Evolutionary conservation across 2,329 filamentous ascomycete genomes (phyloP).

Genomic region (Aspergillus sp.): DNA sequence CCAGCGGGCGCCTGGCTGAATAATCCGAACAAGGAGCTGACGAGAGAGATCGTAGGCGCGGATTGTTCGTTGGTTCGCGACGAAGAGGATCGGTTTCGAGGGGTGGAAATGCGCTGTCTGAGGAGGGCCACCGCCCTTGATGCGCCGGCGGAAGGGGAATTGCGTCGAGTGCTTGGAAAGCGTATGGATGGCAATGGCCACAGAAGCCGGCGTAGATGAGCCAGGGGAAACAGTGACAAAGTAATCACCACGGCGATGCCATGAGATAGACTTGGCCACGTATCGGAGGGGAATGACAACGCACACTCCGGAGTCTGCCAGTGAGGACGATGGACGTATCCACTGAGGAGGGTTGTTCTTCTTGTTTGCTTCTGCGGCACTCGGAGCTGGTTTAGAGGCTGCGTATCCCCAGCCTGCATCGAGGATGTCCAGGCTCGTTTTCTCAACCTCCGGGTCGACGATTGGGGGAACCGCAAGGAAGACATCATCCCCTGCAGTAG

Average conservation of each 20-base stretch:
- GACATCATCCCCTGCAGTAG: constrained; percentile 73
- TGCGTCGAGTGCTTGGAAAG: constrained; percentile 91
- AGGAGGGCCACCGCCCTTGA: constrained; percentile 62
- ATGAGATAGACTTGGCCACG: constrained; percentile 77
- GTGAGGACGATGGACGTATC: constrained; percentile 63
- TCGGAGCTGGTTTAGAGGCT: constrained; percentile 46
- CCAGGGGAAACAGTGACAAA: constrained; percentile 79
- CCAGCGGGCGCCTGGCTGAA: constrained; percentile 89
- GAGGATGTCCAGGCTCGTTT: constrained; percentile 63
- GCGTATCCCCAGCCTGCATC: constrained; percentile 92
- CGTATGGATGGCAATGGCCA: constrained; percentile 85
- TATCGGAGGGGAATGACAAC: constrained; percentile 72
- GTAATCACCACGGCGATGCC: constrained; percentile 92
- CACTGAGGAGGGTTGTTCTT: constrained; percentile 75
- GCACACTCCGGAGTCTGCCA: constrained; percentile 67
- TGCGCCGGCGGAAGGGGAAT: constrained; percentile 70
- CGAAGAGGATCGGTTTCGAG: constrained; percentile 83
- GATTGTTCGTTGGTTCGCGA: constrained; percentile 88
- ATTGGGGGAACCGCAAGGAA: constrained; percentile 73
- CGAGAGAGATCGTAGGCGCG: constrained; percentile 87
- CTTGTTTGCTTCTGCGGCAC: constrained; percentile 44
- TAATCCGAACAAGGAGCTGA: constrained; percentile 83
- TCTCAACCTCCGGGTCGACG: constrained; percentile 62
- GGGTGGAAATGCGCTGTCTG: constrained; percentile 94
- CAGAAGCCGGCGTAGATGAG: constrained; percentile 38